Conservation (phyloP, 208 protist species). For the Trypanosoma cruzi region DNA sequence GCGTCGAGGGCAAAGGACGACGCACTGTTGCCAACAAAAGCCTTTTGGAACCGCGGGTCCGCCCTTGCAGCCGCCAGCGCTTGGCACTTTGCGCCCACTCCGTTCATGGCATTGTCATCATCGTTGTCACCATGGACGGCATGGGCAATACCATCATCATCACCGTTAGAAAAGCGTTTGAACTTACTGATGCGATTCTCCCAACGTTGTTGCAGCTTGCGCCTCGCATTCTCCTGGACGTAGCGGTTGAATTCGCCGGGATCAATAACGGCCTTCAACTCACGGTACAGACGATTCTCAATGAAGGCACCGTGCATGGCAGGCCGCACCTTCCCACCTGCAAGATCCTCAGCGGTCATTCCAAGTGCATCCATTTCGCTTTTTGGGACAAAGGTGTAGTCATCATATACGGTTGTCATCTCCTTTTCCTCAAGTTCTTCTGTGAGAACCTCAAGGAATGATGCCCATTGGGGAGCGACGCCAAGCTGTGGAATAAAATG, state of each 20-base stretch:
- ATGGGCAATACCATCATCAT: conserved; percentile 19
- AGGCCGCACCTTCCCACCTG: conserved; percentile 92
- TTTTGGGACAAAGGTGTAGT: conserved; percentile 98
- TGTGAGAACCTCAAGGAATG: conserved; percentile 97
- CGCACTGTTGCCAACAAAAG: conserved; percentile 46
- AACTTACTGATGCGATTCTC: conserved; percentile 87
- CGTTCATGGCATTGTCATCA: too few species aligned
- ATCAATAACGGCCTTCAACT: conserved; percentile 87
- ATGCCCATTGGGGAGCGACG: conserved; percentile 96
- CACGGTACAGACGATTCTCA: conserved; percentile 90
- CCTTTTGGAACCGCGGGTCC: conserved; percentile 79
- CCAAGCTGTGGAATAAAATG: conserved; percentile 97
- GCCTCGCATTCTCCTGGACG: conserved; percentile 55
- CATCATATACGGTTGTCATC: conserved; percentile 92
- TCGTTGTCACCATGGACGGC: conserved; percentile 1
- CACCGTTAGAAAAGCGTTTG: conserved; percentile 36
- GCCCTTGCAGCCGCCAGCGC: conserved; percentile 50
- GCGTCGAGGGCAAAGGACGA: conserved; percentile 73
- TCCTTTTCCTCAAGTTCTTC: conserved; percentile 93
- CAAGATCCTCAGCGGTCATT: conserved; percentile 87
- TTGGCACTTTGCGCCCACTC: too few species aligned
- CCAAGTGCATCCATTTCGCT: conserved; percentile 93
- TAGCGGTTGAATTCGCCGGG: conserved; percentile 92
- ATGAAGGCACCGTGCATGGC: conserved; percentile 99
- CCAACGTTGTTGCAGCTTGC: conserved; percentile 63